A percentile compares a stretch with the other conserved stretches of the same genome.
Evolutionary conservation across 1,139 yeast species (phyloP).

Genomic region (Protomyces gravidus): DNA sequence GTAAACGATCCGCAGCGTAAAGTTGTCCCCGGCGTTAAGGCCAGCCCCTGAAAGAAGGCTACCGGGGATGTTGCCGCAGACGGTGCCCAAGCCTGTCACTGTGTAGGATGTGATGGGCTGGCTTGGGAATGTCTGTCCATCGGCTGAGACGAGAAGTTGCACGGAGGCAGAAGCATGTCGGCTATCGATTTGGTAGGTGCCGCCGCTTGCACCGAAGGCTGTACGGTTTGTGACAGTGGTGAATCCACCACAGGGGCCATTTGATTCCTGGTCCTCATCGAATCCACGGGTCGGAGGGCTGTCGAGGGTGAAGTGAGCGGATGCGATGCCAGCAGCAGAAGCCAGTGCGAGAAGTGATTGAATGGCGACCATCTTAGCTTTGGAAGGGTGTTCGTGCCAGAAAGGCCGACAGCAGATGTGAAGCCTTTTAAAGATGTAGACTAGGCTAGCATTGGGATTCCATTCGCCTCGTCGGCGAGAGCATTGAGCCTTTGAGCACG

Average conservation of each 20-base stretch:
- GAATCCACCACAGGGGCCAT: conserved; percentile 24
- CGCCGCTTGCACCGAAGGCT: conserved; percentile 1
- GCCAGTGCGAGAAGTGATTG: not conserved
- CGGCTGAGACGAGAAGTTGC: conserved; percentile 3
- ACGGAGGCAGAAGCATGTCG: conserved; percentile 18
- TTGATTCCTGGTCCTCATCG: conserved; percentile 13
- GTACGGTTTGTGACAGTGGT: conserved; percentile 4
- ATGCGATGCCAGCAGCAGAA: not conserved
- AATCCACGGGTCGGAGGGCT: conserved; percentile 13
- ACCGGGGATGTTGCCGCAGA: conserved; percentile 13
- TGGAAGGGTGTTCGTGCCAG: not conserved
- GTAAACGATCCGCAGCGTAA: conserved; percentile 15
- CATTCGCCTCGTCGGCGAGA: too few relatives aligned
- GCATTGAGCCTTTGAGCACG: too few relatives aligned
- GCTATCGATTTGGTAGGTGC: conserved; percentile 18
- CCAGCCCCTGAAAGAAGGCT: not conserved
- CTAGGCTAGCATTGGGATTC: too few relatives aligned
- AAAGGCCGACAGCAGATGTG: too few relatives aligned
- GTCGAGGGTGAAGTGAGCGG: conserved; percentile 20
- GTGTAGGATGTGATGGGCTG: conserved; percentile 13
- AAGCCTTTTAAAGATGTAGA: too few relatives aligned
- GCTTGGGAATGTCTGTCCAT: not conserved
- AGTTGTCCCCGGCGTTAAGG: conserved; percentile 2
- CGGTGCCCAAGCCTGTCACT: conserved; percentile 19
- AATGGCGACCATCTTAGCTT: not conserved